phyloP scores from a whole-genome alignment of 2,329 filamentous ascomycete genomes.

The Trichoderma gracile region DNA sequence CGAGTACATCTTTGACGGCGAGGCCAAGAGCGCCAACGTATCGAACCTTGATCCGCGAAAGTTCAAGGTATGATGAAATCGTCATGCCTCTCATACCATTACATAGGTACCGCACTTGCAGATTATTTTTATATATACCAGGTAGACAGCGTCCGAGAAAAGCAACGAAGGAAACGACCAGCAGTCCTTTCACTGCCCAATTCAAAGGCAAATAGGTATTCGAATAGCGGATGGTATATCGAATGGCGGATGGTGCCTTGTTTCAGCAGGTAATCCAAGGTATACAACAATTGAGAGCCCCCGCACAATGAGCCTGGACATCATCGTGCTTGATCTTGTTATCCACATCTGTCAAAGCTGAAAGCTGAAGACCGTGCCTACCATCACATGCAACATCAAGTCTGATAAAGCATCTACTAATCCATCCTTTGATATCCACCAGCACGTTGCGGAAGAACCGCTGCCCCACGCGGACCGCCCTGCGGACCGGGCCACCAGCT shows the following conservation, averaged over 20 bases:
- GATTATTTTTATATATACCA: neutral
- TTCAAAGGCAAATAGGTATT: too few relatives aligned
- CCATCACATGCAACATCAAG: neutral
- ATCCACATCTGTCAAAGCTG: too few relatives aligned
- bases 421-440: neutral
- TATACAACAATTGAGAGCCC: too few relatives aligned
- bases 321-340: too few relatives aligned
- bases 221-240: too few relatives aligned
- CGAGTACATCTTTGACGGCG: slow-evolving; percentile 74
- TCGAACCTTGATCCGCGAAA: slow-evolving; percentile 66
- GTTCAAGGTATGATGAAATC: slow-evolving; percentile 51
- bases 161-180: neutral
- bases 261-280: too few relatives aligned
- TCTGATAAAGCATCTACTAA: too few relatives aligned
- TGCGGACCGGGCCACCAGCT: slow-evolving; percentile 16
- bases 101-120: neutral
- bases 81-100: neutral
- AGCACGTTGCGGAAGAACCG: neutral
- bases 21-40: slow-evolving; percentile 67
- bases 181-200: too few relatives aligned
- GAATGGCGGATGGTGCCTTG: too few relatives aligned
- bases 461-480: slow-evolving; percentile 23
- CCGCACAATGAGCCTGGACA: too few relatives aligned
- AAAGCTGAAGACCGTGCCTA: too few relatives aligned
- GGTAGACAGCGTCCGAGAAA: neutral